Conservation (phyloP, 805 yeast species). For the Yamadazyma paraphyllophila region DNA sequence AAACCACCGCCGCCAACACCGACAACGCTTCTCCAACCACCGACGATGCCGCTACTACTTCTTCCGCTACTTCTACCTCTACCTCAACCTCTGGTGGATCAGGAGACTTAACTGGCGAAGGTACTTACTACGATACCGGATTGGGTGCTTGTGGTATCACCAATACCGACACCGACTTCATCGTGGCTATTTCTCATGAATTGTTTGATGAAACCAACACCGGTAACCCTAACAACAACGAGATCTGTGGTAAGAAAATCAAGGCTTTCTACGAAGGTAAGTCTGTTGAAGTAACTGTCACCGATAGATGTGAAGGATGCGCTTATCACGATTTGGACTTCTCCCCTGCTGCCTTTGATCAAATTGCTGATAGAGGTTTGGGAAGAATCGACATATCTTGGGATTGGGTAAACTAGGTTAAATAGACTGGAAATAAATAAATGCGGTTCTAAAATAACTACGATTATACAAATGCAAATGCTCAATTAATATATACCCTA, state of each 20-base stretch:
- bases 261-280: conserved; percentile 46
- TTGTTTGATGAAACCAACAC: conserved; percentile 36
- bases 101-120: conserved; percentile 26
- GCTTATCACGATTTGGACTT: conserved; percentile 50
- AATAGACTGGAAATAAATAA: neutral
- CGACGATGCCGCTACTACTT: conserved; percentile 6
- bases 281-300: conserved; percentile 55
- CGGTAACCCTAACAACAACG: conserved; percentile 43
- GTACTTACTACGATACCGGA: conserved; percentile 48
- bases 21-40: conserved; percentile 8
- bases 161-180: conserved; percentile 44
- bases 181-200: conserved; percentile 51
- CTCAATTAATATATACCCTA: conserved; percentile 15
- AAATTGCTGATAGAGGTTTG: conserved; percentile 48
- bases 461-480: conserved; percentile 15
- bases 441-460: too few relatives aligned
- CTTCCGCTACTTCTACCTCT: conserved; percentile 13
- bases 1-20: conserved; percentile 7
- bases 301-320: conserved; percentile 60
- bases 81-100: conserved; percentile 12
- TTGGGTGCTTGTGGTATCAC: conserved; percentile 56
- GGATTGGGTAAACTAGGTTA: conserved; percentile 23
- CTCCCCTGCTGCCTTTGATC: conserved; percentile 57
- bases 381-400: conserved; percentile 58
- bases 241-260: conserved; percentile 54